Evolutionary conservation across 345 rosid genomes (phyloP).

Genomic region (Eucalyptus polybractea): DNA sequence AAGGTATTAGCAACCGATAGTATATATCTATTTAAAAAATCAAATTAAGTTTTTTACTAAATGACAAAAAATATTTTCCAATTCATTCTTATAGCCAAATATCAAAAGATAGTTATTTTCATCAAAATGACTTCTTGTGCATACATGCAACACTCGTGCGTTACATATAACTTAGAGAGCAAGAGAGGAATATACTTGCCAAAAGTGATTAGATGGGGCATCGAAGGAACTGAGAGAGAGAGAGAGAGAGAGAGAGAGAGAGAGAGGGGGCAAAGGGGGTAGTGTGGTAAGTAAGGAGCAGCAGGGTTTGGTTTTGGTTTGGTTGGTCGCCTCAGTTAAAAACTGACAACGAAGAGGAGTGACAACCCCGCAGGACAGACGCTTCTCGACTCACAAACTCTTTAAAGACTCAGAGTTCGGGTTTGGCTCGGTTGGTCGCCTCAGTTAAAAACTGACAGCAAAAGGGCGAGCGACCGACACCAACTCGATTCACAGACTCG

Average conservation of each 20-base stretch:
- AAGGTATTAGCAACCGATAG: background rate
- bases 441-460: background rate
- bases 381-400: background rate
- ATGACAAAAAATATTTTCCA: no score
- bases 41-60: no score
- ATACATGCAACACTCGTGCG: background rate
- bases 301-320: background rate
- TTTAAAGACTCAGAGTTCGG: background rate
- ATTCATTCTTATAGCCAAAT: background rate
- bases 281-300: background rate
- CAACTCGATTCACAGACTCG: background rate
- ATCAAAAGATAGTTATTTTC: background rate
- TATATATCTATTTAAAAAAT: background rate
- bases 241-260: background rate
- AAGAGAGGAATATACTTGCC: background rate
- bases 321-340: background rate
- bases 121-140: background rate
- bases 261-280: background rate
- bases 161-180: background rate
- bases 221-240: background rate
- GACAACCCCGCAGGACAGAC: background rate
- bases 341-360: background rate
- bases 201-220: background rate
- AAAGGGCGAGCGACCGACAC: background rate
- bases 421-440: background rate